Base-by-base conservation (phyloP, 495 filamentous ascomycete species). In the Hypomontagnella submonticulosa region DNA sequence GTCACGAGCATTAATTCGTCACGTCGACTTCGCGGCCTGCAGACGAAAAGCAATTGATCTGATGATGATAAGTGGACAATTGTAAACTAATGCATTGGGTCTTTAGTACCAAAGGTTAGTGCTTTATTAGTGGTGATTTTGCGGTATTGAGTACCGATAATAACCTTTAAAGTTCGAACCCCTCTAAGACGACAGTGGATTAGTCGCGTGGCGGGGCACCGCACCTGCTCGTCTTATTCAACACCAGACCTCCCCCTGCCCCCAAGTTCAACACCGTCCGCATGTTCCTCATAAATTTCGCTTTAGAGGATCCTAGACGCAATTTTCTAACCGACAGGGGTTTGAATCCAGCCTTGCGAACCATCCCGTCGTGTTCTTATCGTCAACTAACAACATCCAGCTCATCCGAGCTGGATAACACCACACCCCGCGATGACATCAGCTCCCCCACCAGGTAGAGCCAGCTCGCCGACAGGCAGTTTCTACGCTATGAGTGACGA, bases 401-500 rank as follows among this genome's bases (percentile, higher is more conserved):
- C 50, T 46, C 27, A 56, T 69, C 60, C 66, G 60, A 13, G 33
- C 44, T 55, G 66, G 60, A 60, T 63, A 56, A 37, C 16, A 50
- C 37, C 37, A 59, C 56, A 43, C 72, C 72, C 67, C 67, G 62
- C 67, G 42, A 73, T 73, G 70, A 75, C 72, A 67, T 72, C 72
- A 65, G 70, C 50, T 57, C 61, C 61, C 60, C 63, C 49, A 38
- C 72, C 72, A 20, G 69, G 47, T 43, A 71, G 75, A 56, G 70
- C 80, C 23, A 73, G 75, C 9, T 97, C 95, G 18, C 93, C 96
- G 4, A 83, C 92, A 0, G 93, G 90, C 12, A 97, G 92, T 63
- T 96, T 93, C 82, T 98, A 97, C 84, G 95, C 93, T 70, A 83
- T 97, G 80, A 97, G 93, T 75, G 95, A 99, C 77, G 92, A 96